Evolutionary conservation across 176 grass and related monocot genomes (phyloP), one percentile per base, ranked within the genome.

Genomic region (Cenchrus purpureus): DNA sequence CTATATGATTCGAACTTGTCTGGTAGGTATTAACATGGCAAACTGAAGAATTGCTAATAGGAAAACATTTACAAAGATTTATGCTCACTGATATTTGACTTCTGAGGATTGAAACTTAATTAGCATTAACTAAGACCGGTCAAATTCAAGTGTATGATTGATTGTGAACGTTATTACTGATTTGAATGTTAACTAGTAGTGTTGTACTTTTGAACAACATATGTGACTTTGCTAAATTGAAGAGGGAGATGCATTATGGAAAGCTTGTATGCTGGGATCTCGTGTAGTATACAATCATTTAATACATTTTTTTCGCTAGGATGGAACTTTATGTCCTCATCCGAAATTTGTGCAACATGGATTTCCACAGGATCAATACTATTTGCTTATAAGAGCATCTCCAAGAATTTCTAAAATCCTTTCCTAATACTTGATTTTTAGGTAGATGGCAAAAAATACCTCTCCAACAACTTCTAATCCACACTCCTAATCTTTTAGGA

Each of bases 1-100:
- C 29, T 64, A 25, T 22, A 56, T 54, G 53, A 37, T 53, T 61
- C 7, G 20, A 77, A 53, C 42, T 57, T 62, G 34, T 4, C 64
- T 69, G 40, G 37, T 67, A 37, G 42, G 44, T 16, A 46, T 49
- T 66, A 40, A 78, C 43, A 71, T 29, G n/a, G 32, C 4, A 54
- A 43, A 65, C 55, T 31, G 84, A 52, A 54, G 57, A 86, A 78
- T 9, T 49, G 42, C 28, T 56, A 58, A 20, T 64, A 56, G 13
- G 49, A 9, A 55, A 28, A 45, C 34, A 67, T 84, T 20, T 9
- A 13, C 8, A 12, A 45, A 62, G 50, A 22, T 5, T 32, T 37
- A 17, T 10, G 17, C 7, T 62, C 7, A 10, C 17, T 84, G 59
- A 55, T 75, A 65, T 75, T 65, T n/a, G 7, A 50, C 1, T 8